Evolutionary conservation across 257 asterid species (phyloP).

Genomic region (Nicotiana tomentosiformis): DNA sequence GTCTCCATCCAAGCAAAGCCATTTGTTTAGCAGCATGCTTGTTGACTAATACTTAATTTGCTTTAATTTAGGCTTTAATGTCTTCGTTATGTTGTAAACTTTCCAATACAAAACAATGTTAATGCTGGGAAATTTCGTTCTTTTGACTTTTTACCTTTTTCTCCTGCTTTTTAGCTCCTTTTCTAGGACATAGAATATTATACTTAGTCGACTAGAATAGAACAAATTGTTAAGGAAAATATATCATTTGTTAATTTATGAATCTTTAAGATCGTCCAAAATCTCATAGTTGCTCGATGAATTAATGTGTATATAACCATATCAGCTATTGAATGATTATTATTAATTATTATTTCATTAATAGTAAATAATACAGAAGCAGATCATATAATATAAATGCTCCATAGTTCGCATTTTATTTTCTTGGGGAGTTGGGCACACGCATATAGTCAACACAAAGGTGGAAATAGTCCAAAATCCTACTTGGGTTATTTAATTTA

Average conservation of each 20-base stretch:
- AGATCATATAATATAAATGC: neutral
- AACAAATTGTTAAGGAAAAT: neutral
- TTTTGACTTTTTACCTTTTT: neutral
- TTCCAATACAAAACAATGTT: neutral
- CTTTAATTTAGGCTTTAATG: neutral
- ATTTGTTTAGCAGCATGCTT: constrained; percentile 10
- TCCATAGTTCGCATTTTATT: neutral
- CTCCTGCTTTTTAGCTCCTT: neutral
- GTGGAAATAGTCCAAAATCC: constrained; percentile 22
- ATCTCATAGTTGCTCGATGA: neutral
- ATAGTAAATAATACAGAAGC: neutral
- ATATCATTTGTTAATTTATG: neutral
- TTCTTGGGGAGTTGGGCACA: constrained; percentile 8
- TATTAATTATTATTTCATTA: neutral
- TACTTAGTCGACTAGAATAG: neutral
- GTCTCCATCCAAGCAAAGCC: constrained; percentile 17
- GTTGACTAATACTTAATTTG: neutral
- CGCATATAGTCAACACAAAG: constrained; percentile 23
- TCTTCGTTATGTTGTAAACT: neutral
- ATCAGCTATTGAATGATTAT: neutral
- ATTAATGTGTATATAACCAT: neutral
- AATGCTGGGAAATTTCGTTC: neutral
- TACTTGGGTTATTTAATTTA: neutral
- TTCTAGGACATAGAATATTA: neutral
- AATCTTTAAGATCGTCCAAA: neutral